A percentile compares a stretch with the other conserved stretches of the same genome.
Evolutionary conservation across 176 grass and related monocot genomes (phyloP).

Genomic region (Cenchrus americanus): DNA sequence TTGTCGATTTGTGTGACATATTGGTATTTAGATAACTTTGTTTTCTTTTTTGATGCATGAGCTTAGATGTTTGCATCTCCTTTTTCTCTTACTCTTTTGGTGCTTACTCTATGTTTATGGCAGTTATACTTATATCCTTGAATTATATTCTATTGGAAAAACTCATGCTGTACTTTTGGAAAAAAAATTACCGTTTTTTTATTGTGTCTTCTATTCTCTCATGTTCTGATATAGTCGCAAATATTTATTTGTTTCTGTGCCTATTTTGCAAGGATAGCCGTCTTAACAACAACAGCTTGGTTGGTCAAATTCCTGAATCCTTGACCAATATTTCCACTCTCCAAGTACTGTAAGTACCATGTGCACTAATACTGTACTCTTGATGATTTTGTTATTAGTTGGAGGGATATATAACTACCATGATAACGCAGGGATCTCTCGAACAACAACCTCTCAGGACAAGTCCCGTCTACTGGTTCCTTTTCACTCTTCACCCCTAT

Average conservation of each 20-base stretch:
- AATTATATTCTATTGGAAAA: not conserved
- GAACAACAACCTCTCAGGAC: constrained; percentile 68
- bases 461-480: constrained; percentile 68
- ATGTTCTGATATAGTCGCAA: constrained; percentile 27
- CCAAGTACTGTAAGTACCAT: constrained; percentile 81
- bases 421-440: constrained; percentile 69
- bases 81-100: not conserved
- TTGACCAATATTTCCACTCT: constrained; percentile 65
- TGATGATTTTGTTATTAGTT: constrained; percentile 31
- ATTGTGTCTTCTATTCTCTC: not conserved
- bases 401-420: constrained; percentile 34
- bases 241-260: constrained; percentile 39
- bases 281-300: constrained; percentile 81
- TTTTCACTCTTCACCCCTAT: constrained; percentile 87
- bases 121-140: not conserved
- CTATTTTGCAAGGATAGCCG: constrained; percentile 69
- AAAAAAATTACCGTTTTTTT: not conserved
- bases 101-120: constrained; percentile 32
- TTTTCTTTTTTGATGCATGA: not conserved
- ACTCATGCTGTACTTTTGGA: not conserved
- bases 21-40: not conserved
- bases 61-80: constrained; percentile 24
- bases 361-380: constrained; percentile 2
- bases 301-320: constrained; percentile 57
- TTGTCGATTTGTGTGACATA: constrained; percentile 7